Evolutionary conservation across 2,329 filamentous ascomycete species (phyloP).

Genomic region (Fusarium piperis): DNA sequence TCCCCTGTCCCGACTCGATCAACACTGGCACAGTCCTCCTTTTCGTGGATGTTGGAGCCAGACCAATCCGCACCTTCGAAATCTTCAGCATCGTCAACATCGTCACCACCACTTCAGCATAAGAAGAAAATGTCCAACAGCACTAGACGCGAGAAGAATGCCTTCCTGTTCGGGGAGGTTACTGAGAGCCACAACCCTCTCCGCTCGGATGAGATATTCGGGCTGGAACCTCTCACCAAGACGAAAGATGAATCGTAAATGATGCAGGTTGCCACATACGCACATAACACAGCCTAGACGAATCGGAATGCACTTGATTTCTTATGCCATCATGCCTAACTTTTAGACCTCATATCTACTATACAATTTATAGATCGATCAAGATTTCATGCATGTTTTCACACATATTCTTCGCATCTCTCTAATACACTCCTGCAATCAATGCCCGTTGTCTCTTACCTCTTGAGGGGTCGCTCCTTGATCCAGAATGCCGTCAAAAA

Average conservation of each 20-base stretch:
- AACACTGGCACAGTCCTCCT: conserved; percentile 76
- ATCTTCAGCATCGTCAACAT: conserved; percentile 34
- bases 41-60: conserved; percentile 81
- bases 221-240: conserved; percentile 59
- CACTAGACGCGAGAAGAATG: conserved; percentile 63
- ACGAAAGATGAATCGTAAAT: conserved; percentile 31
- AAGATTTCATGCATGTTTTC: not conserved
- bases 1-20: conserved; percentile 67
- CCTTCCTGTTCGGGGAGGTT: conserved; percentile 68
- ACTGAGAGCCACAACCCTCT: conserved; percentile 49
- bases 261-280: not conserved
- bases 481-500: conserved; percentile 61
- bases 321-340: not conserved
- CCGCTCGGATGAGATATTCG: conserved; percentile 63
- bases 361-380: not conserved
- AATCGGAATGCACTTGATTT: not conserved
- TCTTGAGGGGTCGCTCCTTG: conserved; percentile 63
- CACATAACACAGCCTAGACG: not conserved
- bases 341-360: conserved; percentile 6
- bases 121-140: conserved; percentile 56
- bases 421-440: not conserved
- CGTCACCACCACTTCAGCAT: conserved; percentile 48
- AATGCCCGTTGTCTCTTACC: conserved; percentile 26
- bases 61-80: conserved; percentile 50
- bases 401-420: not conserved